These are phyloP conservation scores for Telopea speciosissima DNA, from an alignment of 177 flowering plant species.

Conservation along the genomic window DNA sequence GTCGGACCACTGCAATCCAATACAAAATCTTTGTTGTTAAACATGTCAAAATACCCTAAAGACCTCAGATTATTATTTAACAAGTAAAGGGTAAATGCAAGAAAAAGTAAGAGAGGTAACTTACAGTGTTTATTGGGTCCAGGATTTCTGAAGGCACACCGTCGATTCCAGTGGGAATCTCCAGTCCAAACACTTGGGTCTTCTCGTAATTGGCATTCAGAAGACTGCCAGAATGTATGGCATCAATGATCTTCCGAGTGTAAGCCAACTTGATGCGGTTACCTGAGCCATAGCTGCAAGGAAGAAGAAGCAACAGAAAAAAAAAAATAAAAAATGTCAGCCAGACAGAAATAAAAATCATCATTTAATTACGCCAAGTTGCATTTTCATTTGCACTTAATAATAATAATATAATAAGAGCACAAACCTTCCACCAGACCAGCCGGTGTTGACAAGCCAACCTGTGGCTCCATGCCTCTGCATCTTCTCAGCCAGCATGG, in stretches of 20 bases:
- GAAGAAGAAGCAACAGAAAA: not conserved
- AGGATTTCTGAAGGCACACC: slow-evolving; percentile 88
- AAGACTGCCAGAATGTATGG: slow-evolving; percentile 83
- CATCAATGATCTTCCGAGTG: slow-evolving; percentile 82
- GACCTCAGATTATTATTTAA: no score
- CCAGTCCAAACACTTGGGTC: slow-evolving; percentile 77
- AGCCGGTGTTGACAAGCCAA: slow-evolving; percentile 99
- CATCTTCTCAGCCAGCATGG: slow-evolving; percentile 98
- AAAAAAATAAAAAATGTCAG: no score
- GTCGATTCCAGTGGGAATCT: slow-evolving; percentile 65
- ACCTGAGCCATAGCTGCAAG: slow-evolving; percentile 72
- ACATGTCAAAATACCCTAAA: not conserved
- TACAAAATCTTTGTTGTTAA: not conserved
- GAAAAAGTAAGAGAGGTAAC: slow-evolving; percentile 9
- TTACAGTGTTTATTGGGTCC: slow-evolving; percentile 74
- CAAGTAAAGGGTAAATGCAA: not conserved
- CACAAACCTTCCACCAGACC: slow-evolving; percentile 96
- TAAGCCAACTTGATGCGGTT: slow-evolving; percentile 68
- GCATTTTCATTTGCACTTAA: not conserved
- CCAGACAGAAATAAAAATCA: no score
- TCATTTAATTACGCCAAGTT: not conserved
- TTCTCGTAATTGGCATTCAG: slow-evolving; percentile 53
- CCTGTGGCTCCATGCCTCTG: slow-evolving; percentile 91
- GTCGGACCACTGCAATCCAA: slow-evolving; percentile 62
- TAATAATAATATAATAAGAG: not conserved